Conservation (phyloP, 1,284 basidiomycete species). For the Tetrapyrgos nigripes region DNA sequence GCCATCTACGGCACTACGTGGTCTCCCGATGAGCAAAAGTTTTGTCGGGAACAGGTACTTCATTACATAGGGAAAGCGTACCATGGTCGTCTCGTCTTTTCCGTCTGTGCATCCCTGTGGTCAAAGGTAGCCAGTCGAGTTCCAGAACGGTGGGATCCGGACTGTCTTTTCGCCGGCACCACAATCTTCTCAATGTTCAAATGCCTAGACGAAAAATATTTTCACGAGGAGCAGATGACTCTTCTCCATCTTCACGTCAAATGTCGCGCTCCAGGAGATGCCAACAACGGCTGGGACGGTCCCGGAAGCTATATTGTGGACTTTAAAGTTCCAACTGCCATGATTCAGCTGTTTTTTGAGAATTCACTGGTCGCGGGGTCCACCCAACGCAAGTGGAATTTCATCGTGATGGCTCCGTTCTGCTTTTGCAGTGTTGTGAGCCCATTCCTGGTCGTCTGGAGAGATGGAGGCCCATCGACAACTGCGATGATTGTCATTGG, state of each 20-base stretch:
- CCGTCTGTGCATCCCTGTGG: conserved; percentile 1
- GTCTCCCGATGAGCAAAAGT: not conserved
- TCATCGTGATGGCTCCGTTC: not conserved
- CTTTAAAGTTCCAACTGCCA: conserved; percentile 9
- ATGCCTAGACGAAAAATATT: not conserved
- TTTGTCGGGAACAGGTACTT: not conserved
- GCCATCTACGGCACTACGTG: not conserved
- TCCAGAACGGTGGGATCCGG: not conserved
- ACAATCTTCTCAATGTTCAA: conserved; percentile 7
- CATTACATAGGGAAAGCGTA: conserved; percentile 6
- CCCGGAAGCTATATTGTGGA: not conserved
- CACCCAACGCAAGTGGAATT: conserved; percentile 6
- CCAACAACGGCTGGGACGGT: not conserved
- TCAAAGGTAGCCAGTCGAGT: not conserved
- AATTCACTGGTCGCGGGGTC: not conserved
- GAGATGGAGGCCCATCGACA: conserved; percentile 1
- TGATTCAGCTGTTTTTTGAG: not conserved
- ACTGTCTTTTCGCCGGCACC: not conserved
- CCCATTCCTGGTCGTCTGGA: conserved; percentile 7
- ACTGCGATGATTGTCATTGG: not conserved
- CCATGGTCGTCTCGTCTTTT: conserved; percentile 3
- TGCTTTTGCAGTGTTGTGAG: conserved; percentile 4
- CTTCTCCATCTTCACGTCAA: not conserved
- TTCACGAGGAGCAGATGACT: conserved; percentile 5
- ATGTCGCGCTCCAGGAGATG: not conserved